Evolutionary conservation across 164 flowering plant species (phyloP).

Genomic region (Buxus sempervirens): DNA sequence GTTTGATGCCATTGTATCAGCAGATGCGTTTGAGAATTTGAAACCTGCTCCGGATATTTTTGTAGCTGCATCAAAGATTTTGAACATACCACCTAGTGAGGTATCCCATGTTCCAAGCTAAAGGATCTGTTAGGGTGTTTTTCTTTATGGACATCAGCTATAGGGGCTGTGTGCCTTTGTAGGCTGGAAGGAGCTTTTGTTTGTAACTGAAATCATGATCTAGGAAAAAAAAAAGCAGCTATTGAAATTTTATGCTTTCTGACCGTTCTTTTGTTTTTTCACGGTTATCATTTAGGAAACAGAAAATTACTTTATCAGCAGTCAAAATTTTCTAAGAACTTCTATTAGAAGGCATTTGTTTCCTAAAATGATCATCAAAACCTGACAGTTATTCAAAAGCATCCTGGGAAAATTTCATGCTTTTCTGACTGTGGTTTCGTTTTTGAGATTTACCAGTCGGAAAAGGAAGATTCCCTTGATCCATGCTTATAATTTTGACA

Average conservation of each 20-base stretch:
- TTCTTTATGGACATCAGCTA: not conserved
- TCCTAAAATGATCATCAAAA: not conserved
- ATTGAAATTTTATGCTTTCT: not conserved
- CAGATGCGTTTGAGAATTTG: constrained; percentile 95
- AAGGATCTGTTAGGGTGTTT: not conserved
- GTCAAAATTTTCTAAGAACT: not conserved
- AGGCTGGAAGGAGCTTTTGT: not conserved
- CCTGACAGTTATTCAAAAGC: not conserved
- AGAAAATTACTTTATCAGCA: not conserved
- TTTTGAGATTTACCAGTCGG: no score
- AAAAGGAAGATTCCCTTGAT: no score
- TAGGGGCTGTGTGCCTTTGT: not conserved
- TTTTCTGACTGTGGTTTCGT: no score
- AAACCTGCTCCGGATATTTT: constrained; percentile 99
- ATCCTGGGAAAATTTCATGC: no score
- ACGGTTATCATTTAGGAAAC: not conserved
- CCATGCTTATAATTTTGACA: no score
- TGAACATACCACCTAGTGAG: constrained; percentile 75
- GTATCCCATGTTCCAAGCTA: constrained; percentile 26
- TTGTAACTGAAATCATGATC: not conserved
- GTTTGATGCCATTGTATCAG: constrained; percentile 96
- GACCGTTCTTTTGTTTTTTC: not conserved
- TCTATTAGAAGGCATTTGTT: not conserved
- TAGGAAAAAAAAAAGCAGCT: not conserved
- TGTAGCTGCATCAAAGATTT: constrained; percentile 76